These are phyloP conservation scores for Saprolegnia parasitica DNA, from an alignment of 352 stramenopile genomes.

Conservation along the genomic window DNA sequence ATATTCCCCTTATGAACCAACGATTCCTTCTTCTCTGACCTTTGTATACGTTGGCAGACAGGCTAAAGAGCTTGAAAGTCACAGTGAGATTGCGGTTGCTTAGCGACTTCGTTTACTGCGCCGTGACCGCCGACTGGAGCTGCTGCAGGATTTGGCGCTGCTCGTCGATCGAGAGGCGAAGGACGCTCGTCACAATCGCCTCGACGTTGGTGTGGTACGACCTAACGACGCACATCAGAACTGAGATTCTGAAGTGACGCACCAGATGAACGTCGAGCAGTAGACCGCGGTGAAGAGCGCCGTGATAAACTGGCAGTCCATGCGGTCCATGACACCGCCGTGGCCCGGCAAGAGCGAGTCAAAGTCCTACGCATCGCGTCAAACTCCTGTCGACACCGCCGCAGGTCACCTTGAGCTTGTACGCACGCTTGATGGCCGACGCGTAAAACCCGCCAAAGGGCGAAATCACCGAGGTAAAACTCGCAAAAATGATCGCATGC, in stretches of 20 bases:
- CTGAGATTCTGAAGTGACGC: conserved; percentile 18
- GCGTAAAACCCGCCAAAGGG: conserved; percentile 99
- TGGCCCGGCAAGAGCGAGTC: conserved; percentile 98
- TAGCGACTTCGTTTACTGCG: not conserved
- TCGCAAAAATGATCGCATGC: conserved; percentile 94
- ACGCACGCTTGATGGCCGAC: conserved; percentile 98
- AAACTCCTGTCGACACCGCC: not conserved
- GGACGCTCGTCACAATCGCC: conserved; percentile 72
- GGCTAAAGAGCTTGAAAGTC: too few species aligned
- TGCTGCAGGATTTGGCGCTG: conserved; percentile 63
- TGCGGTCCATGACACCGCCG: conserved; percentile 95
- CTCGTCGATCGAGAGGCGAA: conserved; percentile 56
- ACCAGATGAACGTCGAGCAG: conserved; percentile 96
- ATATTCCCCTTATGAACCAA: too few species aligned
- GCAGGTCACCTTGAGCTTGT: conserved; percentile 90
- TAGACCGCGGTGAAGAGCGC: conserved; percentile 94
- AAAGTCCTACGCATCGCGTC: conserved; percentile 85
- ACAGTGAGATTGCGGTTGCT: too few species aligned
- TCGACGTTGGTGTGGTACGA: conserved; percentile 34
- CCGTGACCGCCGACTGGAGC: conserved; percentile 35
- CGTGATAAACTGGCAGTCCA: conserved; percentile 97
- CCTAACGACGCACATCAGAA: not conserved
- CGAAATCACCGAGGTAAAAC: conserved; percentile 97
- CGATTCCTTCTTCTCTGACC: too few species aligned
- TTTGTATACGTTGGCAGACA: too few species aligned